These are phyloP conservation scores for Ascochyta lentis DNA, from an alignment of 2,329 filamentous ascomycete species.

Conservation along the genomic window DNA sequence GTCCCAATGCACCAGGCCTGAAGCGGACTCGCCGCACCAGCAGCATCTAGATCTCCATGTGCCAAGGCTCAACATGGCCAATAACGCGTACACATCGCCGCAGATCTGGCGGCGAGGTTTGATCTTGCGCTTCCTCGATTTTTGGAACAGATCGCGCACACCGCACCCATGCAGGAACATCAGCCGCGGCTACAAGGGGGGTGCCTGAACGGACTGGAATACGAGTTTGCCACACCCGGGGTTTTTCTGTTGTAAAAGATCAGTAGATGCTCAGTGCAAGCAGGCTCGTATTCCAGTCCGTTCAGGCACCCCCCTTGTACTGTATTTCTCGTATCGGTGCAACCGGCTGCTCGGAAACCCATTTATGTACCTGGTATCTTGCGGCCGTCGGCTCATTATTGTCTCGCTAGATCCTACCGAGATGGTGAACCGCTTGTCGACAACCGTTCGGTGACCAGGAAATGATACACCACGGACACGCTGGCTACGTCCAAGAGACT, in stretches of 20 bases:
- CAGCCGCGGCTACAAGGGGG: conserved; percentile 10
- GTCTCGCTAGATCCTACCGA: not conserved
- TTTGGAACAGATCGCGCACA: conserved; percentile 15
- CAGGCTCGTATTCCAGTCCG: too few species aligned
- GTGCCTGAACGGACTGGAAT: too few species aligned
- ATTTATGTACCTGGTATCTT: not conserved
- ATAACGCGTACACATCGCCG: conserved; percentile 9
- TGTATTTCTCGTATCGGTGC: conserved; percentile 1
- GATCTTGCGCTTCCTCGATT: conserved; percentile 17
- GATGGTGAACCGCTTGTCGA: too few species aligned
- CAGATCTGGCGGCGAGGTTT: conserved; percentile 26
- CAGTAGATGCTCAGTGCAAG: too few species aligned
- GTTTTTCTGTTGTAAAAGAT: too few species aligned
- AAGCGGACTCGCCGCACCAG: conserved; percentile 11
- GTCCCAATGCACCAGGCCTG: conserved; percentile 23
- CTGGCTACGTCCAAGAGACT: too few species aligned
- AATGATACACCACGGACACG: too few species aligned
- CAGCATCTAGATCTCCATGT: conserved; percentile 25
- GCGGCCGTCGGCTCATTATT: not conserved
- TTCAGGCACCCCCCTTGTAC: too few species aligned
- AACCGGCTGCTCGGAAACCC: not conserved
- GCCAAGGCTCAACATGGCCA: conserved; percentile 17
- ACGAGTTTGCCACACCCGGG: too few species aligned
- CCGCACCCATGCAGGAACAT: conserved; percentile 18
- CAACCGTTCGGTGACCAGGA: too few species aligned